Conservation (phyloP, 495 filamentous ascomycete species). For the Penicillium lagena region DNA sequence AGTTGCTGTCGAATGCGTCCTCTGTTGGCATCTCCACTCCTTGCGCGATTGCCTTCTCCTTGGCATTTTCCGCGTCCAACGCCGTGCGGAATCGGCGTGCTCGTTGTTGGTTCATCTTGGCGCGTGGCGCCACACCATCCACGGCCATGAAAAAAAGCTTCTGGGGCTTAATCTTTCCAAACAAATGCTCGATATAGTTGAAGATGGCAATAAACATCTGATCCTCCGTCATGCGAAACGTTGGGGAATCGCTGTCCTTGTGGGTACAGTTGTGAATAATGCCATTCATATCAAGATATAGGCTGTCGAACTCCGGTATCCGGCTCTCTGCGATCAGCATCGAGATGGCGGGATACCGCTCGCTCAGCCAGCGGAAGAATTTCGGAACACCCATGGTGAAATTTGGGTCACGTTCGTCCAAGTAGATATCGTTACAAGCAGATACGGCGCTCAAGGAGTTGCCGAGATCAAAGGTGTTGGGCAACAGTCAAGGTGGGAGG, state of each 20-base stretch:
- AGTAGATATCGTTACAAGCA: not conserved
- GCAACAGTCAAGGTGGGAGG: not conserved
- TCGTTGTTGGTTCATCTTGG: conserved; percentile 99
- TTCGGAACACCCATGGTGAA: conserved; percentile 85
- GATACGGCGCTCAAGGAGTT: not conserved
- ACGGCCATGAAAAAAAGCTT: conserved; percentile 99
- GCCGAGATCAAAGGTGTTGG: not conserved
- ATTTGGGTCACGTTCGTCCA: not conserved
- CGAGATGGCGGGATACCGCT: conserved; percentile 98
- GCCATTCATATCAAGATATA: conserved; percentile 99
- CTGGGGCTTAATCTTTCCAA: conserved; percentile 97
- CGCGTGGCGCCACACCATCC: conserved; percentile 93
- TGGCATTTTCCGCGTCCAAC: conserved; percentile 78
- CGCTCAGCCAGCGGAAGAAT: conserved; percentile 92
- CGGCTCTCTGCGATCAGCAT: conserved; percentile 98
- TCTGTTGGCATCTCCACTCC: conserved; percentile 92
- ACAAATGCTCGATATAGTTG: conserved; percentile 99
- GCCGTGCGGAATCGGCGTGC: conserved; percentile 93
- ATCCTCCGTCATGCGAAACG: conserved; percentile 91
- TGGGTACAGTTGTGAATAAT: conserved; percentile 99
- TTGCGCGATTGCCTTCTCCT: conserved; percentile 82
- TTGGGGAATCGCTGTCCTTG: conserved; percentile 84
- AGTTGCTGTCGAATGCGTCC: conserved; percentile 96
- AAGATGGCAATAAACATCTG: conserved; percentile 99
- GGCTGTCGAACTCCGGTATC: conserved; percentile 97